Percentiles rank a stretch among this genome's conserved stretches.
These are phyloP conservation scores for Hypoxylon sp. DNA, from an alignment of 2,329 filamentous ascomycete species.

Conservation along the genomic window DNA sequence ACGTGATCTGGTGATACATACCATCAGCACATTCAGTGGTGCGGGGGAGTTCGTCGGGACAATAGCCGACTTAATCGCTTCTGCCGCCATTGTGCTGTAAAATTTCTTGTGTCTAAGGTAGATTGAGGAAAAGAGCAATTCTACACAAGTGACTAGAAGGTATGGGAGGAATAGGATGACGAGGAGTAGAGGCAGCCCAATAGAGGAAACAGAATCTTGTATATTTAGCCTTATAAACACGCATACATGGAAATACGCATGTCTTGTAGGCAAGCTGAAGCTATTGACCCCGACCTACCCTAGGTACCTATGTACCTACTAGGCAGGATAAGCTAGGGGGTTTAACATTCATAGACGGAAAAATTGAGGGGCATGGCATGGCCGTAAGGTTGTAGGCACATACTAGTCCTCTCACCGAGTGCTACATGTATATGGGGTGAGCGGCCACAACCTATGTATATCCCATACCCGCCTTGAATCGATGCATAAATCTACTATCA, in stretches of 20 bases:
- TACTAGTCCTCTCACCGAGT: background rate
- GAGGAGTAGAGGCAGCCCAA: background rate
- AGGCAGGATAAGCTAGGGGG: background rate
- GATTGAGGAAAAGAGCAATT: background rate
- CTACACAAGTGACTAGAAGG: conserved; percentile 14
- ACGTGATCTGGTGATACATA: conserved; percentile 54
- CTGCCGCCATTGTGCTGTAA: conserved; percentile 44
- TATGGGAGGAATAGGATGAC: background rate
- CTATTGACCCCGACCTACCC: conserved; percentile 36
- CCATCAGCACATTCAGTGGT: conserved; percentile 79
- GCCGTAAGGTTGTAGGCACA: background rate
- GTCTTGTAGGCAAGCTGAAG: conserved; percentile 24
- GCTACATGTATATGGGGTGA: background rate
- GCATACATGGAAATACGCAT: background rate
- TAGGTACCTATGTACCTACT: background rate
- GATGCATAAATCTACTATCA: no score
- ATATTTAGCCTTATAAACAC: conserved; percentile 19
- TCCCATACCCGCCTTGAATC: no score
- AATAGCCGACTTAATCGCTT: conserved; percentile 44
- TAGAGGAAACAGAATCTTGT: conserved; percentile 1
- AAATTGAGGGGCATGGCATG: conserved; percentile 56
- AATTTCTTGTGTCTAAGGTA: background rate
- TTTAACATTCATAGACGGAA: conserved; percentile 51
- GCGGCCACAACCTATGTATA: background rate
- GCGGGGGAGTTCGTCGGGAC: conserved; percentile 49